Conservation (phyloP, 257 asterid species). For the Leptodermis oblonga region DNA sequence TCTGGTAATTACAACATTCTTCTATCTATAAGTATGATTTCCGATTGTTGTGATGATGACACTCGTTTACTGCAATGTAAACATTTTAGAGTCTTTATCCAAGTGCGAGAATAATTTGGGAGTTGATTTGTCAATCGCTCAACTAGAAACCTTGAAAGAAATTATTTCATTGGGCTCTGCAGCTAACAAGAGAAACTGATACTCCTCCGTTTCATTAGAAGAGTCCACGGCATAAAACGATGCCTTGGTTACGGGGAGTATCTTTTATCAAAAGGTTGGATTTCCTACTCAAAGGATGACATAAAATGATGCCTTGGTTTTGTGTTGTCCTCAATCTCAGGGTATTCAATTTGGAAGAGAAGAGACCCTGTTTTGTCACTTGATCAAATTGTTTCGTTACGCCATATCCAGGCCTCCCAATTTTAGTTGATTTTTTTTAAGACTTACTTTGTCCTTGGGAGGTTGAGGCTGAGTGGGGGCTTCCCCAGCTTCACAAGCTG, state of each 20-base stretch:
- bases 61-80: no score
- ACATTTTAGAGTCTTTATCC: conserved; percentile 99
- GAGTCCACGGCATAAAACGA: conserved; percentile 93
- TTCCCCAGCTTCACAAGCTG: no score
- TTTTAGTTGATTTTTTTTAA: conserved; percentile 51
- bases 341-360: conserved; percentile 88
- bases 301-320: no score
- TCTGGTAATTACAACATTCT: no score
- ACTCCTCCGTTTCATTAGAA: conserved; percentile 70
- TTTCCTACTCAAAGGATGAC: no score
- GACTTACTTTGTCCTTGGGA: conserved; percentile 70
- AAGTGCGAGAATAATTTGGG: conserved; percentile 97
- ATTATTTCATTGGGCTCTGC: conserved; percentile 94
- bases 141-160: conserved; percentile 92
- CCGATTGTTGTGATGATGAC: no score
- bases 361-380: conserved; percentile 92
- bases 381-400: conserved; percentile 88
- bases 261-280: no score
- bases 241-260: no score
- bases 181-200: conserved; percentile 85
- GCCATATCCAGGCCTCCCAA: conserved; percentile 95
- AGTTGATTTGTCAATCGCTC: conserved; percentile 89
- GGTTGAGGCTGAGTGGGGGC: conserved; percentile 99
- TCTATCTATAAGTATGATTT: no score
- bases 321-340: no score